Evolutionary conservation across 495 filamentous ascomycete species (phyloP), one percentile per base, ranked within the genome.

Genomic region (Penicillium riverlandense): DNA sequence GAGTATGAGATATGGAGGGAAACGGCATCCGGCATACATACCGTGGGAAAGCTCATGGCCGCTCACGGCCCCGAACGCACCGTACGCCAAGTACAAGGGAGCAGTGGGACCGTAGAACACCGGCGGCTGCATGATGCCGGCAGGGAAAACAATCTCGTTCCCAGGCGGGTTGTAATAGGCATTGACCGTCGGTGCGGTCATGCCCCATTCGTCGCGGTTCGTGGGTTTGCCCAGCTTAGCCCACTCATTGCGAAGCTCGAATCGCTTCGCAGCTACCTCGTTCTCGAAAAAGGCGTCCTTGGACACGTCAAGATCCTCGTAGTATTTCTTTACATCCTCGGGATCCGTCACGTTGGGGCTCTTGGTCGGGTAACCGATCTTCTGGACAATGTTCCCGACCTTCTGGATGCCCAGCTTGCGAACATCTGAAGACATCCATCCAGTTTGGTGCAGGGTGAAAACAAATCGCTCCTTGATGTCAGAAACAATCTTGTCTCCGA

Each of bases 11-110:
- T 22, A 6, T 22, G 2, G 22, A 4, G 22, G 22, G 22, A 22
- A 22, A 22, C 22, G 22, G 22, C 0, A 4, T 22, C 22, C 4
- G 22, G 22, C 22, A 22, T 22, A 22, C 60, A 46, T 63, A 74
- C 71, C 72, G 59, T 89, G 85, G 4, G 78, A 82, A 11, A 89
- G 72, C 54, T 89, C 84, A 59, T 89, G 84, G 8, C 84, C 84
- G 37, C 78, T 79, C 30, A 88, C 78, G 4, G 81, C 72, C 29
- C 82, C 84, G 51, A 88, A 84, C 1, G 82, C 79, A 29, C 83
- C 85, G 52, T 87, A 89, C 29, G 75, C 74, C 15, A 85, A 57
- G 47, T 86, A 88, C 34, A 74, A 53, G 0, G 85, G 85, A 2
- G 85, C 68, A 29, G 72, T 65, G 0, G 74, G 61, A 36, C 82